Evolutionary conservation across 2,329 filamentous ascomycete species (phyloP).

Genomic region (Aspergillus tanneri): DNA sequence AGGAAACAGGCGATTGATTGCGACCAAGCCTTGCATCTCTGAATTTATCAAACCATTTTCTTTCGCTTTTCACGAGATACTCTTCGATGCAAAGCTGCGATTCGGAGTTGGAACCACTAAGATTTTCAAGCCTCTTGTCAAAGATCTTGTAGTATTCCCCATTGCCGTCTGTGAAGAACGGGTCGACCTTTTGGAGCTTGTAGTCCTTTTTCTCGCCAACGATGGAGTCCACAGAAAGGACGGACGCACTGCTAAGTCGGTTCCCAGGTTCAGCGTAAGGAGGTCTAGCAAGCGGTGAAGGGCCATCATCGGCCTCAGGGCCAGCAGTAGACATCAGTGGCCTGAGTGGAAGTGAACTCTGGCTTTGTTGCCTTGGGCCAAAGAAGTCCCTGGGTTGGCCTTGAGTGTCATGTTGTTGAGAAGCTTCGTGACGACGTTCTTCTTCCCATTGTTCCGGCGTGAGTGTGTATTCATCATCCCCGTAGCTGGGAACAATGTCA

Average conservation of each 20-base stretch:
- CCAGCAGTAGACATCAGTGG: slow-evolving; percentile 26
- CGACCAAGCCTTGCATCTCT: slow-evolving; percentile 59
- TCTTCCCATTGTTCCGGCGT: slow-evolving; percentile 36
- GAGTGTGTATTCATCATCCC: slow-evolving; percentile 42
- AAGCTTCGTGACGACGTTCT: slow-evolving; percentile 25
- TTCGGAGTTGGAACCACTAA: slow-evolving; percentile 59
- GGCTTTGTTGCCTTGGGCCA: slow-evolving; percentile 27
- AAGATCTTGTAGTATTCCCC: slow-evolving; percentile 62
- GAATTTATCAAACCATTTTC: slow-evolving; percentile 64
- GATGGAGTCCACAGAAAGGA: slow-evolving; percentile 57
- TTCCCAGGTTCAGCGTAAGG: slow-evolving; percentile 28
- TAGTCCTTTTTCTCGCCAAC: slow-evolving; percentile 62
- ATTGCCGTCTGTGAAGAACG: slow-evolving; percentile 65
- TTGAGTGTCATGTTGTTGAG: slow-evolving; percentile 19
- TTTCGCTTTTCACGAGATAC: slow-evolving; percentile 64
- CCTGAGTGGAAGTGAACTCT: slow-evolving; percentile 23
- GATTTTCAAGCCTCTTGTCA: slow-evolving; percentile 55
- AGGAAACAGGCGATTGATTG: slow-evolving; percentile 42
- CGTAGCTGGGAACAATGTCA: slow-evolving; percentile 36
- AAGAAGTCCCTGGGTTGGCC: slow-evolving; percentile 19
- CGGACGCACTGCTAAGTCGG: slow-evolving; percentile 44
- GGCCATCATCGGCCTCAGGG: slow-evolving; percentile 35
- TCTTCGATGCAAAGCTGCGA: slow-evolving; percentile 63
- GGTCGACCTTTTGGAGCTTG: slow-evolving; percentile 64
- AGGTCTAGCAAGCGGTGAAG: slow-evolving; percentile 30